phyloP scores from a whole-genome alignment of 1,284 basidiomycete species.

The Cutaneotrichosporon dermatis region DNA sequence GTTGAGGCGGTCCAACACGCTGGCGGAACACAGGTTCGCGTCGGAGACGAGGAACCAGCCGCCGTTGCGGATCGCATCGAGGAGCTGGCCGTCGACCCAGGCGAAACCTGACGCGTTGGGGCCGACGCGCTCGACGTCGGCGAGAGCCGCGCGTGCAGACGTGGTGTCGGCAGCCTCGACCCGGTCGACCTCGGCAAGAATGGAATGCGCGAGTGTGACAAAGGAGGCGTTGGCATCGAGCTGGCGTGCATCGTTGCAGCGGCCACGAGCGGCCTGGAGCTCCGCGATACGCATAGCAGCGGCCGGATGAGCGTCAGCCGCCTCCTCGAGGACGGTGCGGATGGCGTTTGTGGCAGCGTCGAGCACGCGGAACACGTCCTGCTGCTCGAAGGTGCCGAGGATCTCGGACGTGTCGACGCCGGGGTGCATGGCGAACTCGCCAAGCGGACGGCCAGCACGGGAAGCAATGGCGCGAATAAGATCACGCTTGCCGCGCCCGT shows the following conservation, averaged over 20 bases:
- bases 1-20: constrained; percentile 94
- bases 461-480: constrained; percentile 69
- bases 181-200: constrained; percentile 17
- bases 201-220: constrained; percentile 6
- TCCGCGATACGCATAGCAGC: constrained; percentile 13
- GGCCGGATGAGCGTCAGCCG: constrained; percentile 22
- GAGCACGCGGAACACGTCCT: constrained; percentile 51
- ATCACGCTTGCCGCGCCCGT: constrained; percentile 73
- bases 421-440: constrained; percentile 75
- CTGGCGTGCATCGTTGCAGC: constrained; percentile 20
- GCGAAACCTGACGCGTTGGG: constrained; percentile 60
- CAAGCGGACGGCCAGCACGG: constrained; percentile 63
- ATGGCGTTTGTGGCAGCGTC: constrained; percentile 18
- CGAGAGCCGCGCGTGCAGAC: constrained; percentile 4
- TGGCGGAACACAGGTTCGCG: constrained; percentile 91
- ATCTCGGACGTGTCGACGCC: constrained; percentile 93
- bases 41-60: constrained; percentile 88
- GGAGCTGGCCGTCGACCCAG: constrained; percentile 94
- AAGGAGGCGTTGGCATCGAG: constrained; percentile 17
- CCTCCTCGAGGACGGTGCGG: constrained; percentile 15
- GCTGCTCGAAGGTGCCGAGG: constrained; percentile 93
- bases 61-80: constrained; percentile 79
- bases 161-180: constrained; percentile 33
- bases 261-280: constrained; percentile 15
- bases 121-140: constrained; percentile 47